phyloP scores from a whole-genome alignment of 805 yeast species.

The Kazachstania africana region DNA sequence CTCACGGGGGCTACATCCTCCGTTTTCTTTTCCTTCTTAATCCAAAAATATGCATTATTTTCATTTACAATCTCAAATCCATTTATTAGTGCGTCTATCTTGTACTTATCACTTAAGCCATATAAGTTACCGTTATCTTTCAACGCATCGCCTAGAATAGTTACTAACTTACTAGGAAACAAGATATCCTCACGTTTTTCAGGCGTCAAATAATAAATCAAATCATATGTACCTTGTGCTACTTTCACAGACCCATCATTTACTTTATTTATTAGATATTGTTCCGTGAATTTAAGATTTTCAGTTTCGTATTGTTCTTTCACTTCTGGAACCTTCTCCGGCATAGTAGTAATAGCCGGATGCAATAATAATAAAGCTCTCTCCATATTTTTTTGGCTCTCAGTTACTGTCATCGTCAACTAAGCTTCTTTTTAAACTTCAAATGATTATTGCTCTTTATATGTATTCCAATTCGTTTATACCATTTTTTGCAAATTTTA shows the following conservation, averaged over 20 bases:
- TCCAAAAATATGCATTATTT: slow-evolving; percentile 41
- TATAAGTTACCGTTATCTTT: slow-evolving; percentile 34
- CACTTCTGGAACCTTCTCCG: slow-evolving; percentile 31
- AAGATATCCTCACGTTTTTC: slow-evolving; percentile 31
- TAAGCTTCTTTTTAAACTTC: no score
- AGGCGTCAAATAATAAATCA: slow-evolving; percentile 47
- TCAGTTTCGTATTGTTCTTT: slow-evolving; percentile 25
- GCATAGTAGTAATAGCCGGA: slow-evolving; percentile 55
- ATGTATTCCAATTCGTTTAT: no score
- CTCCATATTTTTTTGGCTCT: no score
- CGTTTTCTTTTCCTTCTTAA: slow-evolving; percentile 35
- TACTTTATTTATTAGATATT: slow-evolving; percentile 47
- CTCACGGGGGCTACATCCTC: slow-evolving; percentile 25
- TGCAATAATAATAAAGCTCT: slow-evolving; percentile 45
- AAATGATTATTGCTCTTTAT: no score
- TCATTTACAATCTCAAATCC: slow-evolving; percentile 39
- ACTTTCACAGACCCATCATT: slow-evolving; percentile 36
- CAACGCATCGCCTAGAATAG: slow-evolving; percentile 31
- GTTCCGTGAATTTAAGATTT: slow-evolving; percentile 28
- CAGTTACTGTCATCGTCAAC: no score
- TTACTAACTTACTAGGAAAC: slow-evolving; percentile 35
- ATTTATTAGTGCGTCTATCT: slow-evolving; percentile 50
- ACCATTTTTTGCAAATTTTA: no score
- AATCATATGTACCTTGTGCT: slow-evolving; percentile 28
- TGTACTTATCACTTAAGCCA: slow-evolving; percentile 35